Conservation (phyloP, 768 basidiomycete species). For the Russula compacta region DNA sequence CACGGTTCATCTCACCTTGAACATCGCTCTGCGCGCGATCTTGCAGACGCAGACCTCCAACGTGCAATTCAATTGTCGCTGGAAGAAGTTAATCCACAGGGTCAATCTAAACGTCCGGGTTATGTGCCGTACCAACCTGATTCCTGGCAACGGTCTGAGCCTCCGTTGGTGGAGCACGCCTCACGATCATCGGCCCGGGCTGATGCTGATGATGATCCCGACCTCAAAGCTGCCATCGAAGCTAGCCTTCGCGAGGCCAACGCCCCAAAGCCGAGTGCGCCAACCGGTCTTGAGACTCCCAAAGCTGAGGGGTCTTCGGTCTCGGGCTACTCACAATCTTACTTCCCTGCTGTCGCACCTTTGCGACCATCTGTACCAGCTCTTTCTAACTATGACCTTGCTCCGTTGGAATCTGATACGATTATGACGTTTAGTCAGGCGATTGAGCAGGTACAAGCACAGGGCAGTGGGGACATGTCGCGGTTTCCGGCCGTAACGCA, state of each 20-base stretch:
- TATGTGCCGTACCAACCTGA: slow-evolving; percentile 61
- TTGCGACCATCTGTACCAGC: slow-evolving; percentile 40
- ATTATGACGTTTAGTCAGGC: slow-evolving; percentile 89
- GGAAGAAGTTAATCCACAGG: slow-evolving; percentile 52
- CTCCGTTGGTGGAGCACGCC: slow-evolving; percentile 45
- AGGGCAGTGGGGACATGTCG: slow-evolving; percentile 68
- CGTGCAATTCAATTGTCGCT: slow-evolving; percentile 89
- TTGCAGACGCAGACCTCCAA: slow-evolving; percentile 82
- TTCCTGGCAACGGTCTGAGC: slow-evolving; percentile 56
- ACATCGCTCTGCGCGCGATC: slow-evolving; percentile 48
- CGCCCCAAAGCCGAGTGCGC: slow-evolving; percentile 72
- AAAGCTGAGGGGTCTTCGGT: slow-evolving; percentile 37
- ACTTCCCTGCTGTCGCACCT: slow-evolving; percentile 34
- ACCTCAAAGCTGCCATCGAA: slow-evolving; percentile 88
- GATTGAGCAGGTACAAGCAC: slow-evolving; percentile 71
- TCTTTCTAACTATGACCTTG: slow-evolving; percentile 72
- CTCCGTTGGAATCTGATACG: slow-evolving; percentile 71
- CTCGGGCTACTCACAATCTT: slow-evolving; percentile 37
- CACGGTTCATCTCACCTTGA: slow-evolving; percentile 45
- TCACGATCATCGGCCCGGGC: slow-evolving; percentile 23
- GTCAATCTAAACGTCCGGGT: slow-evolving; percentile 43
- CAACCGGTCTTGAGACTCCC: slow-evolving; percentile 48
- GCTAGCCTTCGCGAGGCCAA: slow-evolving; percentile 84
- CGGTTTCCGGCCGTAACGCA: slow-evolving; percentile 79
- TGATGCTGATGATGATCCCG: slow-evolving; percentile 84